Base-by-base conservation (phyloP, 345 rosid genomes). In the Salix dunnii region DNA sequence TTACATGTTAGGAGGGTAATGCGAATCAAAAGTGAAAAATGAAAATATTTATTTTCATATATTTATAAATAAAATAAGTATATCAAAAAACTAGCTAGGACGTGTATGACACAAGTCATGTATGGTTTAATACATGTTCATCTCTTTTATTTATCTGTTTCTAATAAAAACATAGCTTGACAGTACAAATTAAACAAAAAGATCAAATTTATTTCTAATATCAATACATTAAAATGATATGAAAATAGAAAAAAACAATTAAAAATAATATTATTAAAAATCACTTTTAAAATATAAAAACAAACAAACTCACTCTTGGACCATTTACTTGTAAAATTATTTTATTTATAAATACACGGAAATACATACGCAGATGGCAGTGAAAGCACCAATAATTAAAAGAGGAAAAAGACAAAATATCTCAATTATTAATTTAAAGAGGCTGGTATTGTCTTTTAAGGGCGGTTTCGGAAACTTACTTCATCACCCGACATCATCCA, bases 401-500 rank as follows among this genome's bases (percentile, higher is more conserved):
- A 18, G 7, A 10, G 11, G 1, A 27, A n/a, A n/a, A 65, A 65
- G 36, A 33, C 1, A 48, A 0, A 48, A 16, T 12, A 0, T 1
- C 51, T 6, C 42, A 63, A 63, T 33, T 4, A 17, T 5, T 13
- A 31, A 31, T 13, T 31, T 66, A 31, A 65, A 31, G 12, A 33
- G 46, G 7, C 14, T 31, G n/a, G 13, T 21, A 7, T 21, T 2
- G 16, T 11, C 30, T 1, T 55, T 1, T 13, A 48, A 58, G 53
- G 64, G 53, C 31, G 72, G 0, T 51, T 28, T 72, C 46, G 73
- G 23, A 71, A 74, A 84, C 94, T 85, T 79, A 94, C 97, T 89
- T 78, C 97, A n/a, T n/a, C 98, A 94, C 6, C 97, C 97, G 16
- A 91, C 94, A 86, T 94, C 98, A 17, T 96, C 97, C n/a, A 88